Percentiles rank a stretch among this genome's conserved stretches.
Conservation (phyloP, 2,329 filamentous ascomycete species). For the Ophiostoma sp. region DNA sequence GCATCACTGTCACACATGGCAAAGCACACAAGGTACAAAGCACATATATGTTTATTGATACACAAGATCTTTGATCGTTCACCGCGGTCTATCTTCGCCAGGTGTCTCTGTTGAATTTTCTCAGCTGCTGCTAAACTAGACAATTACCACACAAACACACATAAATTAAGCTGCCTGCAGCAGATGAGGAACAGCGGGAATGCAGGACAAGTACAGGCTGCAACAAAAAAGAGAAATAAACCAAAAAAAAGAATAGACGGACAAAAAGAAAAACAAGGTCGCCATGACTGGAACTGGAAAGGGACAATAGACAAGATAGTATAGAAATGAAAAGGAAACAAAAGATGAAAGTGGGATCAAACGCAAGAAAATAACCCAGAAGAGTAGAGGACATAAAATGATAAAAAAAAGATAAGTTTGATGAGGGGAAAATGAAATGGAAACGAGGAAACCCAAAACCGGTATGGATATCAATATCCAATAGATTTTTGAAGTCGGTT, state of each 20-base stretch:
- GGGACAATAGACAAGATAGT: slow-evolving; percentile 33
- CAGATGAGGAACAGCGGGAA: slow-evolving; percentile 21
- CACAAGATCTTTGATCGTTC: slow-evolving; percentile 2
- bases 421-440: not conserved
- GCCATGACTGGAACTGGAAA: slow-evolving; percentile 27
- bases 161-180: slow-evolving; percentile 28
- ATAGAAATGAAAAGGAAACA: slow-evolving; percentile 21
- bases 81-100: slow-evolving; percentile 13
- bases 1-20: not conserved
- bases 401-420: not conserved
- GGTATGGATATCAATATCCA: not conserved
- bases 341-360: slow-evolving; percentile 6
- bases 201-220: slow-evolving; percentile 2
- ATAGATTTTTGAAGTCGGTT: not conserved
- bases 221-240: not conserved
- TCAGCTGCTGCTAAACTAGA: slow-evolving; percentile 25
- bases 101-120: slow-evolving; percentile 19
- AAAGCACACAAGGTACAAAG: not conserved
- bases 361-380: not conserved
- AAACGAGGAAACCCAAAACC: not conserved
- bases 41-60: not conserved
- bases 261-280: slow-evolving; percentile 10
- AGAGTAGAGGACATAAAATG: not conserved
- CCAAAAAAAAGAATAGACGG: slow-evolving; percentile 12
- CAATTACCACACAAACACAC: slow-evolving; percentile 16